These are phyloP conservation scores for Pythium chondricola DNA, from an alignment of 352 stramenopile genomes.

Conservation along the genomic window DNA sequence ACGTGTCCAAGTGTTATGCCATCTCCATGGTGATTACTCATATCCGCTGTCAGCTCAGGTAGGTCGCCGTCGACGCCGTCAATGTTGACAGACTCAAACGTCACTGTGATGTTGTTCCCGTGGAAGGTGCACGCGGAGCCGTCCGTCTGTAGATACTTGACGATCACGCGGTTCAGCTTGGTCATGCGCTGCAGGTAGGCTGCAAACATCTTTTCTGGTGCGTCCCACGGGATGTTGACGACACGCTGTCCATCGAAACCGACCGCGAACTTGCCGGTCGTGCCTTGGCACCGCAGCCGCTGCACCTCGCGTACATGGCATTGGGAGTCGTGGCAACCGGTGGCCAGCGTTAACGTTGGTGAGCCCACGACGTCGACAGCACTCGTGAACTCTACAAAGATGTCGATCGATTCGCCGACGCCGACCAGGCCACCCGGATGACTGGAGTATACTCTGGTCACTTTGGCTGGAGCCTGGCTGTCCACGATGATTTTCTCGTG, in stretches of 20 bases:
- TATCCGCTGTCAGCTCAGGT: conserved; percentile 47
- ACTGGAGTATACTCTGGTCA: conserved; percentile 54
- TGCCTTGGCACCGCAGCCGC: conserved; percentile 49
- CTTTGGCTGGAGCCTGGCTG: conserved; percentile 47
- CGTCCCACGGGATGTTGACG: conserved; percentile 64
- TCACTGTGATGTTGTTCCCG: conserved; percentile 75
- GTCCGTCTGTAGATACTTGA: conserved; percentile 59
- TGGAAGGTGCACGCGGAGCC: conserved; percentile 63
- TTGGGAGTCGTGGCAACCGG: conserved; percentile 38
- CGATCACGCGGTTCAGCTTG: conserved; percentile 42
- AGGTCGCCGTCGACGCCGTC: conserved; percentile 56
- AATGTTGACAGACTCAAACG: conserved; percentile 74
- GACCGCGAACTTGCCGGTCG: conserved; percentile 56
- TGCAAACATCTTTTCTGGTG: conserved; percentile 32
- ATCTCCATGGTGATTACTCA: conserved; percentile 37
- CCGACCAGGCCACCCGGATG: conserved; percentile 39
- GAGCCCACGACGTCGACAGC: conserved; percentile 47
- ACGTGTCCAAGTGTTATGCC: conserved; percentile 35
- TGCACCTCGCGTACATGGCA: conserved; percentile 64
- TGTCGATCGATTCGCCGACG: conserved; percentile 49
- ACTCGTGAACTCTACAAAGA: conserved; percentile 72
- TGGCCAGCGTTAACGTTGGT: conserved; percentile 42
- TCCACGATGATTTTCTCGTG: conserved; percentile 43
- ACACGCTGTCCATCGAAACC: conserved; percentile 46
- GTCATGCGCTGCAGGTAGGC: conserved; percentile 58